Base-by-base conservation (phyloP, 495 filamentous ascomycete species). In the Aspergillus kassunensis region DNA sequence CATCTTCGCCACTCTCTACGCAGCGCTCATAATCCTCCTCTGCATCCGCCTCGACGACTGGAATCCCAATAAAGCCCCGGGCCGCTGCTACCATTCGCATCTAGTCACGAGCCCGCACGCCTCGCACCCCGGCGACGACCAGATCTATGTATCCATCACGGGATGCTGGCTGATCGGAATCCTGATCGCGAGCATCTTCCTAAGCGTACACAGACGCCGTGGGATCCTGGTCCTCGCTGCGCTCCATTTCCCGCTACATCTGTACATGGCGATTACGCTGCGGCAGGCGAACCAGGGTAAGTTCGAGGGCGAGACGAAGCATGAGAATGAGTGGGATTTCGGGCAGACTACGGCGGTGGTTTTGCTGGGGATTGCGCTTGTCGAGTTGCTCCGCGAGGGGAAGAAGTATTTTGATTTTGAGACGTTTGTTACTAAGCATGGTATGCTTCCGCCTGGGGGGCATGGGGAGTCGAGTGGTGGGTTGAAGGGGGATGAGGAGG, bases 311-410 rank as follows among this genome's bases (percentile, higher is more conserved):
- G 57, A 63, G 18, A 18, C 8, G 12, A 61, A 57, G 19, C 43
- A 54, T 18, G 68, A 71, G 57, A 66, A 68, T 49, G 49, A 51
- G 1, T 69, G 68, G 66, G 66, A 71, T 39, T 69, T 71, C 43
- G 68, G 68, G 2, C 68, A 71, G 56, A 71, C 68, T 4, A 69
- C 64, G 12, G 66, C 66, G 3, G 60, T 59, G 8, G 30, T 71
- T 13, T 51, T 71, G 20, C 60, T 71, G 10, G 59, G 21, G 0
- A 43, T 66, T 51, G 57, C 68, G 7, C n/a, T 65, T 19, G 29
- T 52, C 1, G 59, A 71, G 37, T 49, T 66, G 4, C 5, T 65
- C 5, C 33, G 41, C 7, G 65, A 69, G 33, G 54, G 48, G 24
- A 49, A 58, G n/a, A 52, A 57, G 47, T 70, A 63, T 37, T 29